Evolutionary conservation across 768 basidiomycete genomes (phyloP).

Genomic region (Zangia roseola): DNA sequence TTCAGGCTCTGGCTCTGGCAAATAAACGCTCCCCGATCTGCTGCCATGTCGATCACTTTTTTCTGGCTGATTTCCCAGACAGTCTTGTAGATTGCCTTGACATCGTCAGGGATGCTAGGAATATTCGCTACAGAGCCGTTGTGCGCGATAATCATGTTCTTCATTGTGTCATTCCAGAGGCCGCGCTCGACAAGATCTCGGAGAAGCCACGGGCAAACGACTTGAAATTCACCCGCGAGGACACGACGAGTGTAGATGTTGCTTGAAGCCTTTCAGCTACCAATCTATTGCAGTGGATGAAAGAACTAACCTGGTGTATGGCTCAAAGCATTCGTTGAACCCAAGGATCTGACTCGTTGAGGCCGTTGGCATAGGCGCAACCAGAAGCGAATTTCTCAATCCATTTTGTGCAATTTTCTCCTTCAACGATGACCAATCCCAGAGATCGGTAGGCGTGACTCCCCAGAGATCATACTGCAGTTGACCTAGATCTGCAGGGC

Average conservation of each 20-base stretch:
- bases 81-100: slow-evolving; percentile 99
- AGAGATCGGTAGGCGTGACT: slow-evolving; percentile 82
- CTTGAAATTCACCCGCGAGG: slow-evolving; percentile 99
- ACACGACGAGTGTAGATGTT: slow-evolving; percentile 99
- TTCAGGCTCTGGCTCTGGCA: slow-evolving; percentile 96
- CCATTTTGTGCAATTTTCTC: slow-evolving; percentile 80
- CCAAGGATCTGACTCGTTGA: slow-evolving; percentile 98
- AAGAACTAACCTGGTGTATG: slow-evolving; percentile 81
- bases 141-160: slow-evolving; percentile 98
- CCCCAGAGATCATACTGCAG: slow-evolving; percentile 97
- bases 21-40: slow-evolving; percentile 98
- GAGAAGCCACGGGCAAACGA: slow-evolving; percentile 99
- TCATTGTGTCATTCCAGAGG: slow-evolving; percentile 98
- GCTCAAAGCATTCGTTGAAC: slow-evolving; percentile 98
- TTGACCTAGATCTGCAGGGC: slow-evolving; percentile 83
- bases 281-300: background rate
- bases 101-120: slow-evolving; percentile 80
- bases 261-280: slow-evolving; percentile 40
- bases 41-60: slow-evolving; percentile 95
- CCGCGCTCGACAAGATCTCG: slow-evolving; percentile 93
- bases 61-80: slow-evolving; percentile 99
- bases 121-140: slow-evolving; percentile 89
- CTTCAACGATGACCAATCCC: slow-evolving; percentile 93
- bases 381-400: slow-evolving; percentile 83
- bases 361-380: slow-evolving; percentile 99